Base-by-base conservation (phyloP, 164 flowering plant genomes). In the Chimonanthus praecox region DNA sequence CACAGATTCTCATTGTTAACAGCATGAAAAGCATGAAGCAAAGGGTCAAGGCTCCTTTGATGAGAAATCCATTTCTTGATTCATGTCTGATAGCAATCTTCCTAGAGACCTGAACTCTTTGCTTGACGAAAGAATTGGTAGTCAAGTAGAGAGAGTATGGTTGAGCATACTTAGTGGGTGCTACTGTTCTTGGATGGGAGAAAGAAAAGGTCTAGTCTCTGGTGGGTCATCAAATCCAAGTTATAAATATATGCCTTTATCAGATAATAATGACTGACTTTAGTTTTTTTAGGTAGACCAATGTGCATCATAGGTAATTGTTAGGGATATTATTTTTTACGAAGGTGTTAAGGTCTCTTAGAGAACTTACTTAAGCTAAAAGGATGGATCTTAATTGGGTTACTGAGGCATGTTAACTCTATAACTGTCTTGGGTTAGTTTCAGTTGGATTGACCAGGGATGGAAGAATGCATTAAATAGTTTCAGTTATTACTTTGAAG, bases 51-150 rank as follows among this genome's bases (percentile, higher is more conserved):
- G 6, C 11, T 10, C n/a, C 47, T 45, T 66, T 66, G 68, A 66
- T 44, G 68, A 66, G 47, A 66, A 13, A 66, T 66, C 68, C 68
- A 16, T 66, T 66, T 45, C 18, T 44, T 66, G 68, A 66, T 66
- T 45, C 15, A 45, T 66, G 47, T 66, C 48, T 66, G 68, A 66
- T 66, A 4, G 47, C 47, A 44, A 44, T 66, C 47, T 66, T 66
- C 16, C n/a, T 44, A 66, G 46, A 13, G 48, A 54, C 16, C 8
- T 54, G 60, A n/a, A 10, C 60, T 3, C 4, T 11, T 54, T 0
- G 60, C 16, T 54, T 13, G 16, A 13, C 16, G 13, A 5, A 13
- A 11, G 60, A 54, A 11, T 3, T 11, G 60, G 16, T 1, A 13
- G 4, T 54, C 60, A 54, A 54, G 16, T 13, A 54, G 60, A 11